Percentiles rank a stretch among this genome's conserved stretches.
Evolutionary conservation across 2,329 filamentous ascomycete genomes (phyloP).

Genomic region (Pseudocercospora fuligena): DNA sequence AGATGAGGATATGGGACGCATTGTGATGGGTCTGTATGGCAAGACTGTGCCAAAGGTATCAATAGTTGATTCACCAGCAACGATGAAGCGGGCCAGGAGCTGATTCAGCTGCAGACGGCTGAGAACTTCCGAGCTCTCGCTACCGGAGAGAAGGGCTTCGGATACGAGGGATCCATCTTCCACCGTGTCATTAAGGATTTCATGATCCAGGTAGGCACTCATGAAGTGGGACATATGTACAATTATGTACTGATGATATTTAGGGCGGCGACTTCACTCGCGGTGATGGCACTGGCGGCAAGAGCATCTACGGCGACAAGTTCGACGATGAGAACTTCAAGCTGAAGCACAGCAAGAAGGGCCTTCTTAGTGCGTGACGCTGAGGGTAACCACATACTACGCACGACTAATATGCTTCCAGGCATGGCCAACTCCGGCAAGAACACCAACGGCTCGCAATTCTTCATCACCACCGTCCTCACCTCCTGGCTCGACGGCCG

Average conservation of each 20-base stretch:
- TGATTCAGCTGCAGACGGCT: constrained; percentile 54
- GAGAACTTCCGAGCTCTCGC: constrained; percentile 81
- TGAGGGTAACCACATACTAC: neutral
- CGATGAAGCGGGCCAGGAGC: neutral
- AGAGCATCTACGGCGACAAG: constrained; percentile 84
- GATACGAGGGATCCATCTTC: constrained; percentile 81
- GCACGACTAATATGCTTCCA: constrained; percentile 31
- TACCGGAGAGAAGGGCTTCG: constrained; percentile 84
- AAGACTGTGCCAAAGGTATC: constrained; percentile 78
- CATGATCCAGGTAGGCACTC: constrained; percentile 73
- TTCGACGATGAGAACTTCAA: constrained; percentile 95
- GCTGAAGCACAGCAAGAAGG: constrained; percentile 86
- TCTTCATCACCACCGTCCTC: constrained; percentile 86
- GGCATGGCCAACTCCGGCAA: constrained; percentile 84
- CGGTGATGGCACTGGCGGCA: constrained; percentile 80
- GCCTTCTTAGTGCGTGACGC: constrained; percentile 65
- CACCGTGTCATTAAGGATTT: constrained; percentile 90
- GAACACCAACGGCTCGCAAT: constrained; percentile 87
- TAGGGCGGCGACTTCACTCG: constrained; percentile 89
- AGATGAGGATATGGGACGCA: constrained; percentile 72
- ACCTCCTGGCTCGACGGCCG: constrained; percentile 82
- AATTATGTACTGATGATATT: neutral
- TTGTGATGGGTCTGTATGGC: constrained; percentile 84
- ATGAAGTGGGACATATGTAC: neutral
- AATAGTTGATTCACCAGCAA: neutral